These are phyloP conservation scores for Phytophthora rubi DNA, from an alignment of 352 stramenopile genomes.

Conservation along the genomic window DNA sequence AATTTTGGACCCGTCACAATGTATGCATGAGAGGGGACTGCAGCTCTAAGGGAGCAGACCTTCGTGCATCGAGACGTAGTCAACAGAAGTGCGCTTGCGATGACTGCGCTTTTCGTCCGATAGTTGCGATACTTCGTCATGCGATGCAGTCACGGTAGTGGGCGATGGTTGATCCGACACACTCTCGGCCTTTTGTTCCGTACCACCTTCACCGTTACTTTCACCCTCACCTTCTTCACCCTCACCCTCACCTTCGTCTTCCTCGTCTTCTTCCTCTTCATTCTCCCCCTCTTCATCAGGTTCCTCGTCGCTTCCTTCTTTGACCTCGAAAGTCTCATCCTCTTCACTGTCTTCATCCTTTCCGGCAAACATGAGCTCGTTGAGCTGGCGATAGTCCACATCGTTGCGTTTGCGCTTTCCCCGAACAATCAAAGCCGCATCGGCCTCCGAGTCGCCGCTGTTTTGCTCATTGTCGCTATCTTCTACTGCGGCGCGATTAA, in stretches of 20 bases:
- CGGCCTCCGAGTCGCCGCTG: slow-evolving; percentile 29
- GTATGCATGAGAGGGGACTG: neutral
- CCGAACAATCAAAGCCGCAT: slow-evolving; percentile 57
- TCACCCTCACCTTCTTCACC: slow-evolving; percentile 18
- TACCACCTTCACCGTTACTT: neutral
- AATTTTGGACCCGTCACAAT: slow-evolving; percentile 8
- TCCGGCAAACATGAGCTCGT: slow-evolving; percentile 78
- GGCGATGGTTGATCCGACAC: slow-evolving; percentile 28
- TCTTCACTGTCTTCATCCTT: slow-evolving; percentile 70
- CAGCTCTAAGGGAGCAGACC: slow-evolving; percentile 37
- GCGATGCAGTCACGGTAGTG: slow-evolving; percentile 30
- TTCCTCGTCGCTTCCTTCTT: slow-evolving; percentile 49
- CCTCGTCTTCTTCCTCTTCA: slow-evolving; percentile 17
- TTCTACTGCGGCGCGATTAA: slow-evolving; percentile 40
- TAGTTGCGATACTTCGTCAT: slow-evolving; percentile 23
- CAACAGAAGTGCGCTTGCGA: slow-evolving; percentile 40
- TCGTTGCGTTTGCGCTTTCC: slow-evolving; percentile 82
- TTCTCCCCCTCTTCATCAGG: slow-evolving; percentile 43
- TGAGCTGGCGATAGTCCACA: slow-evolving; percentile 85
- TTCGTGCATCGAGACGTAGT: slow-evolving; percentile 77
- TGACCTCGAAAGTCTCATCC: slow-evolving; percentile 51
- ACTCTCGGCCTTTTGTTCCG: too few relatives aligned
- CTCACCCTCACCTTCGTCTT: slow-evolving; percentile 10
- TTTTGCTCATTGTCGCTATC: slow-evolving; percentile 14
- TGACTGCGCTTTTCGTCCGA: slow-evolving; percentile 23